Evolutionary conservation across 345 rosid genomes (phyloP), one percentile per base, ranked within the genome.

Genomic region (Laguncularia racemosa): DNA sequence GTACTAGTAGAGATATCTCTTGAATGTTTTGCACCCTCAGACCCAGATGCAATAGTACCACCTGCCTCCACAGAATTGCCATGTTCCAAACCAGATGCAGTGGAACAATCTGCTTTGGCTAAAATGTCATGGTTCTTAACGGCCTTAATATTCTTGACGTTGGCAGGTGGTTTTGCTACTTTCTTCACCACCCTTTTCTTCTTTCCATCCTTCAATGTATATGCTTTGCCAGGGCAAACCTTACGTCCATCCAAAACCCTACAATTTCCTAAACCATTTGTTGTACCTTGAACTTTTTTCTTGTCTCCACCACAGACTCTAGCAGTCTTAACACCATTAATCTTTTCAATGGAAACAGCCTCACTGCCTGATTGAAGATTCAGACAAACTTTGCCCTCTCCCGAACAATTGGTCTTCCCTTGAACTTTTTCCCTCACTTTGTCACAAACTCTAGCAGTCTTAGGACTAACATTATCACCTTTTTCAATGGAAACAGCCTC

Each of bases 111-210:
- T 33, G 40, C 40, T 33, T 33, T 33, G 1, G 11, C 40, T 33
- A 33, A 33, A 6, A 33, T 6, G 40, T 33, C 40, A 33, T 9
- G 10, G 40, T 65, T 71, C 50, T 61, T 49, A 56, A 44, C 20
- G 13, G 76, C 58, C 55, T 59, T 64, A 50, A 45, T 50, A 16
- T 38, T 51, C 23, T 26, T 48, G 61, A 72, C 62, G 48, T 59
- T 59, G 12, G 20, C 63, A 26, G 50, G 70, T 68, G 67, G 78
- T 65, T 66, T 79, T 52, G 64, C 68, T n/a, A 68, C 48, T 65
- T 55, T 74, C 78, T 78, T 85, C 66, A 69, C 62, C 45, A 78
- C 60, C 56, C 64, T 80, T 71, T 78, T 85, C 78, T 73, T 88
- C 83, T 76, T 84, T 40, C 52, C 66, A 73, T 57, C 77, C 58